These are phyloP conservation scores for Microdochium trichocladiopsis DNA, from an alignment of 2,329 filamentous ascomycete species.

Conservation along the genomic window DNA sequence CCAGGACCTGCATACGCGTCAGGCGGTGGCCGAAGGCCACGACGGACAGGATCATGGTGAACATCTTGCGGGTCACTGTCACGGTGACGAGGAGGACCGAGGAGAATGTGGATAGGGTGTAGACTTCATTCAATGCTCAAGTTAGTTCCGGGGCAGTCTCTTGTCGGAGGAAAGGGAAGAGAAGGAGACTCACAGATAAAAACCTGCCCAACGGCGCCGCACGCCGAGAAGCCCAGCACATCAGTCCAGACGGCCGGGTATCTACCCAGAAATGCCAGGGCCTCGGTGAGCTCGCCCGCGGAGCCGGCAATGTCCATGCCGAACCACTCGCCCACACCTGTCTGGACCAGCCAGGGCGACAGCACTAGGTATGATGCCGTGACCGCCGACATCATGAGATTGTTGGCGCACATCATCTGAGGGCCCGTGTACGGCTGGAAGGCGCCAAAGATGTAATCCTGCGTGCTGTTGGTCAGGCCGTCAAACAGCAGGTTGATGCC, in stretches of 20 bases:
- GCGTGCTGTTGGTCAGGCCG: constrained; percentile 90
- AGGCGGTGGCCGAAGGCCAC: constrained; percentile 89
- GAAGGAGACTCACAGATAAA: constrained; percentile 67
- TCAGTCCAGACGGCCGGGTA: constrained; percentile 82
- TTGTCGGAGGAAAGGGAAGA: not conserved
- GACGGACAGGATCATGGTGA: constrained; percentile 96
- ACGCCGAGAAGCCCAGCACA: constrained; percentile 82
- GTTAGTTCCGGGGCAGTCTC: not conserved
- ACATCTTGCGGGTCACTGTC: constrained; percentile 96
- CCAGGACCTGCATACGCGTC: constrained; percentile 85
- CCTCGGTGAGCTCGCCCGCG: constrained; percentile 72
- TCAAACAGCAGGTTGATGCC: constrained; percentile 90
- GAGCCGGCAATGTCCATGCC: constrained; percentile 58
- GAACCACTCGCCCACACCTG: constrained; percentile 55
- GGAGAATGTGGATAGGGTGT: constrained; percentile 87
- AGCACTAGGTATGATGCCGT: constrained; percentile 71
- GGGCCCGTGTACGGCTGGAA: constrained; percentile 81
- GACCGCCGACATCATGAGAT: constrained; percentile 74
- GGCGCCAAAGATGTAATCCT: constrained; percentile 83
- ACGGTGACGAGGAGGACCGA: constrained; percentile 90
- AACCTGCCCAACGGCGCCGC: constrained; percentile 87
- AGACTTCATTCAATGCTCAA: constrained; percentile 43
- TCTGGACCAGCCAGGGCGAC: constrained; percentile 72
- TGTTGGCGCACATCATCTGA: constrained; percentile 99
- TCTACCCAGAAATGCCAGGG: constrained; percentile 70